Conservation (phyloP, 148 eudicot species). For the Arbutus unedo region DNA sequence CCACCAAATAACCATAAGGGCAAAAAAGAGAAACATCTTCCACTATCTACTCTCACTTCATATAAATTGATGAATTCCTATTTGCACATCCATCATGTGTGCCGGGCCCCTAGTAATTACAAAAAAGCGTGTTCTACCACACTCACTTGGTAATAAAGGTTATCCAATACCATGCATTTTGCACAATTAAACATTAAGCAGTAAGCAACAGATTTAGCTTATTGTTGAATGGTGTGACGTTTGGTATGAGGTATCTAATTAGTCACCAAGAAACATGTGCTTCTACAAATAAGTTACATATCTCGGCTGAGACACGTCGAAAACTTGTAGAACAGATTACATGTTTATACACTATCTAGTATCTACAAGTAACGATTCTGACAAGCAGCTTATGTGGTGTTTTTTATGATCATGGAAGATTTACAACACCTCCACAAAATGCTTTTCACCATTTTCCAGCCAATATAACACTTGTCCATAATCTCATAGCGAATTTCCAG, state of each 20-base stretch:
- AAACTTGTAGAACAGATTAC: not conserved
- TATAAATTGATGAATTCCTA: too few relatives aligned
- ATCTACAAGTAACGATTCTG: not conserved
- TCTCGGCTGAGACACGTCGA: not conserved
- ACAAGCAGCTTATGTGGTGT: not conserved
- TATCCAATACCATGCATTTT: not conserved
- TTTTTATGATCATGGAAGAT: not conserved
- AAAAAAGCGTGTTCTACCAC: too few relatives aligned
- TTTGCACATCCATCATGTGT: too few relatives aligned
- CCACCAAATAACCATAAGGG: too few relatives aligned
- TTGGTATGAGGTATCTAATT: not conserved
- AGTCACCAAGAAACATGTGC: not conserved
- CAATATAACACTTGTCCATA: not conserved
- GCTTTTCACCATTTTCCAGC: not conserved
- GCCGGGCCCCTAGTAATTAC: too few relatives aligned
- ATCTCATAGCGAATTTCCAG: not conserved
- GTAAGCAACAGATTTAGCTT: not conserved
- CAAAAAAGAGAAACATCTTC: too few relatives aligned
- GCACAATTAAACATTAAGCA: not conserved
- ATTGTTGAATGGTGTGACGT: not conserved
- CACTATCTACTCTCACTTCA: too few relatives aligned
- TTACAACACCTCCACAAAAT: not conserved
- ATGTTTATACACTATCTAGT: not conserved
- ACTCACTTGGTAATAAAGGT: not conserved
- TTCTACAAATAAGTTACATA: not conserved